Evolutionary conservation across 257 asterid species (phyloP).

Genomic region (Plantago major): DNA sequence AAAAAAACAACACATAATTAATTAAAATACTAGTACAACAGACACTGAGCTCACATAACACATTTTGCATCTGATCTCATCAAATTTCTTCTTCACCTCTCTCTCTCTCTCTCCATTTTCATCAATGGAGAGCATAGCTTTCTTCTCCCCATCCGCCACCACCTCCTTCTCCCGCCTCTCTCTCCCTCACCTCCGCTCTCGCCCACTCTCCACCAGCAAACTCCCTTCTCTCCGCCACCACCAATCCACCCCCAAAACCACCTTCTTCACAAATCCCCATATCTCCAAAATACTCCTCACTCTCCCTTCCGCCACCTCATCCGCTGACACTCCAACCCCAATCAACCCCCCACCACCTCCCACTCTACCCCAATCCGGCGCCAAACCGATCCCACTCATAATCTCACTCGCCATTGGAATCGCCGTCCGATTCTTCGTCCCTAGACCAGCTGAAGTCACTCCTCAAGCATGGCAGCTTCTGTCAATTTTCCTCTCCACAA

Average conservation of each 20-base stretch:
- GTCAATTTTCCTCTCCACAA: slow-evolving; percentile 77
- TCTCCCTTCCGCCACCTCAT: slow-evolving; percentile 20
- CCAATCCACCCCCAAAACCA: slow-evolving; percentile 28
- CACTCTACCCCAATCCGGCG: slow-evolving; percentile 44
- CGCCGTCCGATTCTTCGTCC: slow-evolving; percentile 57
- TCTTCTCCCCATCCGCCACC: slow-evolving; percentile 45
- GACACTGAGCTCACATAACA: not conserved
- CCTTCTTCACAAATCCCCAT: slow-evolving; percentile 24
- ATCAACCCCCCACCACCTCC: slow-evolving; percentile 16
- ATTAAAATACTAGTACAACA: no score
- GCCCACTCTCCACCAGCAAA: slow-evolving; percentile 23
- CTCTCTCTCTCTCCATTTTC: slow-evolving; percentile 3
- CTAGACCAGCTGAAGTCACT: slow-evolving; percentile 71
- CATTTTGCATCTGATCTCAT: not conserved
- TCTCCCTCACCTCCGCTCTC: slow-evolving; percentile 42
- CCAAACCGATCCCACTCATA: slow-evolving; percentile 56
- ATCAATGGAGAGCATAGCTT: slow-evolving; percentile 68
- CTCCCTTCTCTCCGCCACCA: slow-evolving; percentile 33
- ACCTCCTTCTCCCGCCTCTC: slow-evolving; percentile 43
- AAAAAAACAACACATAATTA: not conserved
- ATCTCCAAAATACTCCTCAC: slow-evolving; percentile 23
- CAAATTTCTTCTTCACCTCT: not conserved
- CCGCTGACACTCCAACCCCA: slow-evolving; percentile 28
- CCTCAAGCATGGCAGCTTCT: slow-evolving; percentile 86
- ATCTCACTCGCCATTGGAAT: slow-evolving; percentile 67